Evolutionary conservation across 805 yeast genomes (phyloP), one percentile per base, ranked within the genome.

Genomic region (Yarrowia alimentaria): DNA sequence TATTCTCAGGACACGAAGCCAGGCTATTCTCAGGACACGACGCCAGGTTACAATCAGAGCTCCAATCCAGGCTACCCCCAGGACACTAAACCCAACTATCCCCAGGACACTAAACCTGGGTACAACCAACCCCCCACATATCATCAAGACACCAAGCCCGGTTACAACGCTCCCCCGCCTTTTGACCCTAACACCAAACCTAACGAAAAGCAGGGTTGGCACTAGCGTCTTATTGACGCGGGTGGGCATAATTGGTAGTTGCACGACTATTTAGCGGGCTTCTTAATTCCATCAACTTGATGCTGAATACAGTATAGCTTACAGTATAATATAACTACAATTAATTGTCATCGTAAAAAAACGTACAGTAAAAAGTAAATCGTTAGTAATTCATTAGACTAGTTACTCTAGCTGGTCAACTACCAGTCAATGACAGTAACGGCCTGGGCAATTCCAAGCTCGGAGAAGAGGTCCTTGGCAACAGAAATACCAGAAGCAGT

Each of bases 381-480:
- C n/a, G n/a, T n/a, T n/a, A n/a, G n/a, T n/a, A n/a, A n/a, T n/a
- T n/a, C n/a, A n/a, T n/a, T n/a, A n/a, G n/a, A n/a, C n/a, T n/a
- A n/a, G n/a, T n/a, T n/a, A n/a, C 8, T 6, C 9, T 6, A 21
- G 18, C 38, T 25, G 20, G 38, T 18, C 14, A 24, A 11, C 13
- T 38, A 38, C 45, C 45, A 38, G 12, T 53, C 37, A 12, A 52
- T 31, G 24, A 42, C 40, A 8, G 56, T 52, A 8, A 48, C 51
- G 28, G 28, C 21, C 12, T 49, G 26, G 21, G 14, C 17, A 11
- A 54, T 26, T 6, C 58, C 60, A 35, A 55, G 28, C 38, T 55
- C 60, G 19, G 54, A 51, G 10, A 58, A 60, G 32, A 55, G 48
- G 24, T 54, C 55, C 45, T 48, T 49, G 21, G 43, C 53, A 13